Evolutionary conservation across 805 yeast genomes (phyloP).

Genomic region (Saccharomycopsis capsularis): DNA sequence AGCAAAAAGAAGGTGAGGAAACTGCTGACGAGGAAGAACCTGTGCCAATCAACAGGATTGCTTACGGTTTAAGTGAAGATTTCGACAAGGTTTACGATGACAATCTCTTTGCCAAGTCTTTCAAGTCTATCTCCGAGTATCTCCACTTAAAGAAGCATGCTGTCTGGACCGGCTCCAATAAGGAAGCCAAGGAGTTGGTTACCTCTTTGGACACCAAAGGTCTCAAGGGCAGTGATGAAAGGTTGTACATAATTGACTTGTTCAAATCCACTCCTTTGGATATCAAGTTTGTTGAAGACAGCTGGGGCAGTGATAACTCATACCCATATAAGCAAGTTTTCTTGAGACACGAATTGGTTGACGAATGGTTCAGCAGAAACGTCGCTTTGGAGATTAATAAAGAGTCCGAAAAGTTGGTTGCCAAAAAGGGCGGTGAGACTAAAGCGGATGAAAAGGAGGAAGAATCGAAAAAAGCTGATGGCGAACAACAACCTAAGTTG

Average conservation of each 20-base stretch:
- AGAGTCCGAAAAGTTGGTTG: slow-evolving; percentile 40
- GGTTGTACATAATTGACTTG: slow-evolving; percentile 78
- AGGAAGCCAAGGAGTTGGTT: slow-evolving; percentile 40
- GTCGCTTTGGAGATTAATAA: slow-evolving; percentile 45
- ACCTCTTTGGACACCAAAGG: slow-evolving; percentile 83
- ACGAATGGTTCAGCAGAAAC: slow-evolving; percentile 78
- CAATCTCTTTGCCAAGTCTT: slow-evolving; percentile 45
- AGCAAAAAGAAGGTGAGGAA: too few species aligned
- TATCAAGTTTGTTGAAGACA: slow-evolving; percentile 60
- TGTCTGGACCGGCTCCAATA: slow-evolving; percentile 39
- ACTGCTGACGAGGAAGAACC: slow-evolving; percentile 31
- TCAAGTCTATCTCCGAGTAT: slow-evolving; percentile 58
- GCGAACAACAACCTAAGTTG: slow-evolving; percentile 41
- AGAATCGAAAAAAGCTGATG: slow-evolving; percentile 29
- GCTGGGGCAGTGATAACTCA: slow-evolving; percentile 38
- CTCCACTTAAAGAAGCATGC: slow-evolving; percentile 72
- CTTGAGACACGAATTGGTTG: slow-evolving; percentile 82
- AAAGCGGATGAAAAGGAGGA: slow-evolving; percentile 30
- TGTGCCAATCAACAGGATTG: slow-evolving; percentile 41
- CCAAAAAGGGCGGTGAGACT: slow-evolving; percentile 15
- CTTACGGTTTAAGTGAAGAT: slow-evolving; percentile 70
- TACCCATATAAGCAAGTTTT: slow-evolving; percentile 81
- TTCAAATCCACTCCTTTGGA: slow-evolving; percentile 83
- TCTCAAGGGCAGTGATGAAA: slow-evolving; percentile 73
- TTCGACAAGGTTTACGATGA: slow-evolving; percentile 43